These are phyloP conservation scores for Fusarium verticillioides DNA, from an alignment of 2,329 filamentous ascomycete species.

Conservation along the genomic window DNA sequence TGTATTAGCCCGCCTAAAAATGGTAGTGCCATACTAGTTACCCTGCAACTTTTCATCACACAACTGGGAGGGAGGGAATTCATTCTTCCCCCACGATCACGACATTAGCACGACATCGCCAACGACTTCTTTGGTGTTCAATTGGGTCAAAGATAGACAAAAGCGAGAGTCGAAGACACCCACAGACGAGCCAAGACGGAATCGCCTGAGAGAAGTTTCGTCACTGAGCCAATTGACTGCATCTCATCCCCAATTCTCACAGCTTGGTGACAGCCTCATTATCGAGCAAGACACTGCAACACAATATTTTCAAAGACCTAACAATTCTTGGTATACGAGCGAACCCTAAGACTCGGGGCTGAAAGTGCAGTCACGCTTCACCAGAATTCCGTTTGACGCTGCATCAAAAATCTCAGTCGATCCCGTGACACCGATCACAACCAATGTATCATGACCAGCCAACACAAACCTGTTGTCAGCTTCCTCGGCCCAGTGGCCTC, in stretches of 20 bases:
- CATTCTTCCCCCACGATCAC: slow-evolving; percentile 41
- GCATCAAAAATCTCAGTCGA: slow-evolving; percentile 4
- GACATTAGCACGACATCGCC: slow-evolving; percentile 44
- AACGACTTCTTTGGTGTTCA: slow-evolving; percentile 22
- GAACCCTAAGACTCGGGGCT: neutral
- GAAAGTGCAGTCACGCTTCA: neutral
- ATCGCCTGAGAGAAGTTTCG: neutral
- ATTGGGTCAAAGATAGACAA: slow-evolving; percentile 20
- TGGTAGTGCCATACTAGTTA: slow-evolving; percentile 33
- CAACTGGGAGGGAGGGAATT: slow-evolving; percentile 38
- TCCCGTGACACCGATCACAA: slow-evolving; percentile 16
- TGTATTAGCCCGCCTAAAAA: neutral
- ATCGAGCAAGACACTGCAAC: neutral
- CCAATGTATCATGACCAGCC: slow-evolving; percentile 42
- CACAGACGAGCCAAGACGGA: slow-evolving; percentile 1
- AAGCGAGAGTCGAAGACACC: neutral
- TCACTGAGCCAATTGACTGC: slow-evolving; percentile 4
- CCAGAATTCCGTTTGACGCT: neutral
- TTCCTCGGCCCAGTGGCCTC: slow-evolving; percentile 62
- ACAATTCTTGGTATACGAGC: neutral
- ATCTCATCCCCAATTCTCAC: slow-evolving; percentile 9
- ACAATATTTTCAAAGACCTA: neutral
- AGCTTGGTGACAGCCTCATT: slow-evolving; percentile 7
- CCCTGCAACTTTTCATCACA: slow-evolving; percentile 28
- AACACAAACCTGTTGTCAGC: slow-evolving; percentile 56